These are phyloP conservation scores for Decorospora gaudefroyi DNA, from an alignment of 2,329 filamentous ascomycete genomes.

Conservation along the genomic window DNA sequence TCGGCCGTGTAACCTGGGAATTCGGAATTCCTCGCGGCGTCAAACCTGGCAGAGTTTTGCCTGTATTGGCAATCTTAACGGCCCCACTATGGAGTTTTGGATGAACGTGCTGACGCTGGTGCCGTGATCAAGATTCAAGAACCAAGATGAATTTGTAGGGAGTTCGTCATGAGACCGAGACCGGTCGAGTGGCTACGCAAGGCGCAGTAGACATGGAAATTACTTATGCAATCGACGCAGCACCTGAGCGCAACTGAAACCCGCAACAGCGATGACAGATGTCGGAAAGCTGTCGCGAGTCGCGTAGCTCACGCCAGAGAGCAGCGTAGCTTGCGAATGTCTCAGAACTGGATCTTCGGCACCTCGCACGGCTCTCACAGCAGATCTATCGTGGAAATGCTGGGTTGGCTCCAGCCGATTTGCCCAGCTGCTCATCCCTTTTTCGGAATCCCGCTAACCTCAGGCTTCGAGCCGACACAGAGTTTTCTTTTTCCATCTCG, in stretches of 20 bases:
- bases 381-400: constrained; percentile 24
- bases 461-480: constrained; percentile 4
- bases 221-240: constrained; percentile 1
- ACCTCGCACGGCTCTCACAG: constrained; percentile 17
- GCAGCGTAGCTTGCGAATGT: constrained; percentile 6
- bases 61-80: constrained; percentile 26
- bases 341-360: constrained; percentile 23
- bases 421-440: constrained; percentile 3
- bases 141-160: background rate
- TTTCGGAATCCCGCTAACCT: constrained; percentile 7
- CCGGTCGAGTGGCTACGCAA: background rate
- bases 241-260: no score
- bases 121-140: constrained; percentile 3
- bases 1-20: constrained; percentile 12
- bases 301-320: constrained; percentile 6
- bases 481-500: background rate
- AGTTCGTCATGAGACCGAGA: background rate
- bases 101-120: constrained; percentile 4
- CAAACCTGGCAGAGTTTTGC: constrained; percentile 6
- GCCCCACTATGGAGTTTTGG: constrained; percentile 14
- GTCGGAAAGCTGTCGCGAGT: constrained; percentile 6
- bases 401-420: constrained; percentile 5
- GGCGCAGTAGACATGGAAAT: constrained; percentile 3
- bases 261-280: constrained; percentile 4
- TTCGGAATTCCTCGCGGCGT: constrained; percentile 7